Percentiles rank a stretch among this genome's conserved stretches.
These are phyloP conservation scores for Starmerella geochares DNA, from an alignment of 805 yeast species.

Conservation along the genomic window DNA sequence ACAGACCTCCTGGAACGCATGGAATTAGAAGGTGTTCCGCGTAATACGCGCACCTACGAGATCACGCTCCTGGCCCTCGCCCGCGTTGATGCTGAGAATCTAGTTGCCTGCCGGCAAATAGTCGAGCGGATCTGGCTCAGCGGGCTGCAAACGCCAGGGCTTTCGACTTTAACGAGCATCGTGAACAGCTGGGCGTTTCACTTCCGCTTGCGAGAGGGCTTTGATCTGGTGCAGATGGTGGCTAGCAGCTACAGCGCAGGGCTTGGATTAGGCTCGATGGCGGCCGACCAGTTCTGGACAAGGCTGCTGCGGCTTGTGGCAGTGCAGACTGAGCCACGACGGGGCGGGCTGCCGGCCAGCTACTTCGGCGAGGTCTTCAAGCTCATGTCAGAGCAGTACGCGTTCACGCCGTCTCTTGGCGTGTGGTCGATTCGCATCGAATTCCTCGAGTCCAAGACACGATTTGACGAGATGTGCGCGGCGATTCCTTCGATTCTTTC, in stretches of 20 bases:
- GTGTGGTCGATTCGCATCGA: constrained; percentile 21
- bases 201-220: constrained; percentile 24
- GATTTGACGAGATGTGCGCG: constrained; percentile 19
- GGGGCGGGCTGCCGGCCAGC: constrained; percentile 10
- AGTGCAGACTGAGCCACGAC: constrained; percentile 18
- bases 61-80: constrained; percentile 29
- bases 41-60: constrained; percentile 31
- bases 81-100: constrained; percentile 22
- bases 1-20: constrained; percentile 12
- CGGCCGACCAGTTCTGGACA: constrained; percentile 25
- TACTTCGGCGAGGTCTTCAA: constrained; percentile 22
- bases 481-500: constrained; percentile 15
- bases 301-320: constrained; percentile 23
- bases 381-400: constrained; percentile 5
- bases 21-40: constrained; percentile 26
- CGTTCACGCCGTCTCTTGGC: constrained; percentile 19
- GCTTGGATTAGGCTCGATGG: constrained; percentile 17
- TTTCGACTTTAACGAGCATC: constrained; percentile 25
- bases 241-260: constrained; percentile 12
- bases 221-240: constrained; percentile 18
- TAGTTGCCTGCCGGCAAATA: constrained; percentile 23
- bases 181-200: constrained; percentile 27
- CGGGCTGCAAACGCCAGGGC: constrained; percentile 14
- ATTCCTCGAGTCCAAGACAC: constrained; percentile 18
- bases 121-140: constrained; percentile 28